These are phyloP conservation scores for Rhododendron williamsianum DNA, from an alignment of 148 eudicot genomes.

Conservation along the genomic window DNA sequence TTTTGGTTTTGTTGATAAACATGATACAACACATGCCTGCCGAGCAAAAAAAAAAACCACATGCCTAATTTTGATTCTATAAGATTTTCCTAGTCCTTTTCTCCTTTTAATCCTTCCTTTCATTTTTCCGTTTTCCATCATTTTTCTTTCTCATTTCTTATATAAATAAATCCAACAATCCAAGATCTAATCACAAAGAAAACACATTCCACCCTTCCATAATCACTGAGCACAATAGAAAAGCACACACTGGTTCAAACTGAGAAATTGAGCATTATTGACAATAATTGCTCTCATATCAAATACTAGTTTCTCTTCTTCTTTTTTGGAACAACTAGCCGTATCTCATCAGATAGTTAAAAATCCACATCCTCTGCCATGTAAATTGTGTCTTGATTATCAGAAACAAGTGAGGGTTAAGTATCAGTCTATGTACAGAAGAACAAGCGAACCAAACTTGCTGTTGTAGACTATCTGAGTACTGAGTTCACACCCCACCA, in stretches of 20 bases:
- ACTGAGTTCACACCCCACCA: neutral
- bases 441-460: neutral
- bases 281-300: neutral
- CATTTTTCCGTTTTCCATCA: neutral
- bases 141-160: neutral
- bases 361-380: neutral
- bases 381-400: neutral
- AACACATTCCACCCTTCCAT: neutral
- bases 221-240: neutral
- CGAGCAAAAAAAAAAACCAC: too few relatives aligned
- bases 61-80: too few relatives aligned
- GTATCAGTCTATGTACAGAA: constrained; percentile 6
- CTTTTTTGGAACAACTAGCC: neutral
- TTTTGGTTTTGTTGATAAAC: too few relatives aligned
- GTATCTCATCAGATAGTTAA: neutral
- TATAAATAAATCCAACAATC: neutral
- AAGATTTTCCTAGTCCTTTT: neutral
- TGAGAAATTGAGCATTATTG: neutral
- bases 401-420: neutral
- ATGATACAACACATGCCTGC: too few relatives aligned
- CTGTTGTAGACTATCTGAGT: neutral
- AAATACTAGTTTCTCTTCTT: neutral
- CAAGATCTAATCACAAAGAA: neutral
- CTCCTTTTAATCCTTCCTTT: neutral
- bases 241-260: neutral